Conservation (phyloP, 1,284 basidiomycete species). For the Phylloboletellus chloephorus region DNA sequence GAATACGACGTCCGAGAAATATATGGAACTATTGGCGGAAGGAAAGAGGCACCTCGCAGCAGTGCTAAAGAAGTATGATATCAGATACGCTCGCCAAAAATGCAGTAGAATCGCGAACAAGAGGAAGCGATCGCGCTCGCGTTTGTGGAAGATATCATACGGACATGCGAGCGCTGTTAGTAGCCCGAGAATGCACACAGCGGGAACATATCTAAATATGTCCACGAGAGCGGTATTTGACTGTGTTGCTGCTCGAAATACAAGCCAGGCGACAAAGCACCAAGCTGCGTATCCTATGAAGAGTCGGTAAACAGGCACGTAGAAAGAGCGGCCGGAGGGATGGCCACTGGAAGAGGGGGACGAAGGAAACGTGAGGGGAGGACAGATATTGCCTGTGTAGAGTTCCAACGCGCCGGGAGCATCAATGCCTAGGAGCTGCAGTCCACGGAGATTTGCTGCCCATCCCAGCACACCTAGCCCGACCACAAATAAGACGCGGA, state of each 20-base stretch:
- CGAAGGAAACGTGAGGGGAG: conserved; percentile 26
- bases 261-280: conserved; percentile 58
- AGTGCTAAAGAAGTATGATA: conserved; percentile 7
- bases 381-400: conserved; percentile 31
- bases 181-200: conserved; percentile 56
- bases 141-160: conserved; percentile 58
- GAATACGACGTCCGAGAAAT: conserved; percentile 90
- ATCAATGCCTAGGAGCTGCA: conserved; percentile 73
- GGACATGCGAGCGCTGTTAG: conserved; percentile 60
- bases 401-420: conserved; percentile 64
- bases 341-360: conserved; percentile 31
- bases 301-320: conserved; percentile 64
- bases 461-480: conserved; percentile 72
- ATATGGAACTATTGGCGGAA: conserved; percentile 55
- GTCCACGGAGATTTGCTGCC: conserved; percentile 84
- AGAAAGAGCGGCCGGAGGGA: conserved; percentile 32
- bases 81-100: conserved; percentile 7
- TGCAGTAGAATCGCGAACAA: conserved; percentile 46
- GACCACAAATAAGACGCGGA: conserved; percentile 70
- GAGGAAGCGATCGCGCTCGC: conserved; percentile 70
- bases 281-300: conserved; percentile 55
- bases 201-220: conserved; percentile 69
- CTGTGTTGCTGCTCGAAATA: conserved; percentile 57
- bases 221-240: conserved; percentile 61
- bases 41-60: conserved; percentile 64